A percentile compares a stretch with the other conserved stretches of the same genome.
Conservation (phyloP, 2,329 filamentous ascomycete species). For the Grosmannia serpens region DNA sequence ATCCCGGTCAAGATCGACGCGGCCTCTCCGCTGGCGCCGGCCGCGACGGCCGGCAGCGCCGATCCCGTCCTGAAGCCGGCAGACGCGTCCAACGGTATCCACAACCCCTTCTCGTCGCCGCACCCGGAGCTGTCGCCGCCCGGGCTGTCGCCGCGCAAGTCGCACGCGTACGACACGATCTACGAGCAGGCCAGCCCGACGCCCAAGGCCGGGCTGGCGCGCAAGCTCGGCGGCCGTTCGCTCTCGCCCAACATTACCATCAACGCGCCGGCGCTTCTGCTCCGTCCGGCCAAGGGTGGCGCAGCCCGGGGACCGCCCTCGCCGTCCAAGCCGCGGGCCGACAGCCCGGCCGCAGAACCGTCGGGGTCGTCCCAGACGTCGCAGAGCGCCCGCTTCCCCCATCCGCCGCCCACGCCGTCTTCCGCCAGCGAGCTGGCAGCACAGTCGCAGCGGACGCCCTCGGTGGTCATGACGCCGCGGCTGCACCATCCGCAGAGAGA, state of each 20-base stretch:
- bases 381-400: neutral
- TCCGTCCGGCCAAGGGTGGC: neutral
- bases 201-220: neutral
- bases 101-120: conserved; percentile 30
- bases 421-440: neutral
- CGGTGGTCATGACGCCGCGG: conserved; percentile 17
- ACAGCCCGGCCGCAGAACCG: neutral
- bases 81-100: conserved; percentile 15
- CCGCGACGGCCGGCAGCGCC: neutral
- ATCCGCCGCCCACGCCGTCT: neutral
- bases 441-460: conserved; percentile 13
- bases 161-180: conserved; percentile 26
- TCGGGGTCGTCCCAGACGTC: neutral
- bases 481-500: conserved; percentile 12
- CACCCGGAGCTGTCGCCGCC: conserved; percentile 30
- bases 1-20: conserved; percentile 6
- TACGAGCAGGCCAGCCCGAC: conserved; percentile 21
- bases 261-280: conserved; percentile 9
- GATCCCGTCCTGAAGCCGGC: conserved; percentile 9
- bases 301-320: neutral
- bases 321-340: neutral
- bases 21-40: neutral
- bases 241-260: neutral
- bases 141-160: conserved; percentile 27
- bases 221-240: neutral